A percentile compares a stretch with the other conserved stretches of the same genome.
Conservation (phyloP, 345 rosid species). For the Conringia planisiliqua region DNA sequence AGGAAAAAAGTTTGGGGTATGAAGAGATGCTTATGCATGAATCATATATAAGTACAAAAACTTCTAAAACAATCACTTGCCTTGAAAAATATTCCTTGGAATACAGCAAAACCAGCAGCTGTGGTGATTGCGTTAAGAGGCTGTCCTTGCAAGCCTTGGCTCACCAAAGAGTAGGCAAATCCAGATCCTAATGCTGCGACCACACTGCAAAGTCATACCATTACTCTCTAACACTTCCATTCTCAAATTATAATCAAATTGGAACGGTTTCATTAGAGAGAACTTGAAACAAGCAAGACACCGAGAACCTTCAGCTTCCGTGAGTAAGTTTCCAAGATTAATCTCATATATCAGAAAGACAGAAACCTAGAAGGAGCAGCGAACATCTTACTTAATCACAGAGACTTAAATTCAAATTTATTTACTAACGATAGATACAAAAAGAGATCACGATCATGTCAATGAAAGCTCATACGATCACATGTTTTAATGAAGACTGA, state of each 20-base stretch:
- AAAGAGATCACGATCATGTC: background rate
- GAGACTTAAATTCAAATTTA: background rate
- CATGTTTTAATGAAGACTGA: background rate
- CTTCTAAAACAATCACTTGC: constrained; percentile 31
- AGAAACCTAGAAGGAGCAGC: background rate
- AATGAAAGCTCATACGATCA: background rate
- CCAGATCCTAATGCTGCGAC: constrained; percentile 98
- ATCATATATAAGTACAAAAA: background rate
- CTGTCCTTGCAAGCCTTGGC: constrained; percentile 74
- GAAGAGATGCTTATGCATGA: background rate
- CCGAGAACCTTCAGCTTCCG: background rate
- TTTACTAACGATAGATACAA: background rate
- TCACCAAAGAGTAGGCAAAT: constrained; percentile 74
- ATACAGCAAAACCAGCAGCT: constrained; percentile 73
- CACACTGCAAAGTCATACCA: constrained; percentile 53
- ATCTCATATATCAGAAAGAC: background rate
- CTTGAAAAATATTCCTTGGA: constrained; percentile 83
- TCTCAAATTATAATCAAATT: background rate
- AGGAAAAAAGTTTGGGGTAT: background rate
- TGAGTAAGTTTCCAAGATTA: background rate
- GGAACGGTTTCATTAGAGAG: background rate
- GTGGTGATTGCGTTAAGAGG: constrained; percentile 65
- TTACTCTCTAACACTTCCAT: background rate
- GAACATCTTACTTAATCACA: background rate
- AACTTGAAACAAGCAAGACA: background rate